A percentile compares a stretch with the other conserved stretches of the same genome.
These are phyloP conservation scores for Lyophyllum shimeji DNA, from an alignment of 768 basidiomycete species.

Conservation along the genomic window DNA sequence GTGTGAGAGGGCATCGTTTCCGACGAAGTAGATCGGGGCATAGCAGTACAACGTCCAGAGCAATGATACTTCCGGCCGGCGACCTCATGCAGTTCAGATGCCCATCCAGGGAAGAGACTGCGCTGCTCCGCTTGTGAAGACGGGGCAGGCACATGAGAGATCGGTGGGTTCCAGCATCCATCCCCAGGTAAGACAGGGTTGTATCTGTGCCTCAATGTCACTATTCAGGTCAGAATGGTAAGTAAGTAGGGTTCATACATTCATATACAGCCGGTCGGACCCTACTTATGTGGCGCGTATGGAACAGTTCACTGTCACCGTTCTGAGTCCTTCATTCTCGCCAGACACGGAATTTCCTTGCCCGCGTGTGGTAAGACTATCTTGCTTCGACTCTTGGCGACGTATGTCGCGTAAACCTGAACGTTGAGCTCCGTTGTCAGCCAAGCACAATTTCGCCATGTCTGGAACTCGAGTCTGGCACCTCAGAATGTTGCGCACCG, in stretches of 20 bases:
- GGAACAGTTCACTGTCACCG: neutral
- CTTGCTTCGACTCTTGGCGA: neutral
- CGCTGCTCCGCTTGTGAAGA: too few species aligned
- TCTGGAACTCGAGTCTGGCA: neutral
- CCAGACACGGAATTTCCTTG: too few species aligned
- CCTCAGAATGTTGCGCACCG: neutral
- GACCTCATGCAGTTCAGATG: neutral
- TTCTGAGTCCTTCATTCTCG: too few species aligned
- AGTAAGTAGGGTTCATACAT: too few species aligned
- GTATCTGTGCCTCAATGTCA: neutral
- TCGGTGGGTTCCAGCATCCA: neutral
- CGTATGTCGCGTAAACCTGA: neutral
- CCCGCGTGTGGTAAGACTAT: too few species aligned
- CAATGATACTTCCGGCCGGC: neutral
- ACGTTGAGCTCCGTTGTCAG: neutral
- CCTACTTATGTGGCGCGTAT: neutral
- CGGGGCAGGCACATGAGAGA: too few species aligned
- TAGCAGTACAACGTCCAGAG: neutral
- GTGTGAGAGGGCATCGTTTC: neutral
- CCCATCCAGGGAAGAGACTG: too few species aligned
- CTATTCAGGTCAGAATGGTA: too few species aligned
- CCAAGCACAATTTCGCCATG: neutral
- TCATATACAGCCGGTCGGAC: neutral
- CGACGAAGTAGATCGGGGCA: neutral
- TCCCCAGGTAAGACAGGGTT: too few species aligned